These are phyloP conservation scores for Mycena capillaripes DNA, from an alignment of 768 basidiomycete genomes.

Conservation along the genomic window DNA sequence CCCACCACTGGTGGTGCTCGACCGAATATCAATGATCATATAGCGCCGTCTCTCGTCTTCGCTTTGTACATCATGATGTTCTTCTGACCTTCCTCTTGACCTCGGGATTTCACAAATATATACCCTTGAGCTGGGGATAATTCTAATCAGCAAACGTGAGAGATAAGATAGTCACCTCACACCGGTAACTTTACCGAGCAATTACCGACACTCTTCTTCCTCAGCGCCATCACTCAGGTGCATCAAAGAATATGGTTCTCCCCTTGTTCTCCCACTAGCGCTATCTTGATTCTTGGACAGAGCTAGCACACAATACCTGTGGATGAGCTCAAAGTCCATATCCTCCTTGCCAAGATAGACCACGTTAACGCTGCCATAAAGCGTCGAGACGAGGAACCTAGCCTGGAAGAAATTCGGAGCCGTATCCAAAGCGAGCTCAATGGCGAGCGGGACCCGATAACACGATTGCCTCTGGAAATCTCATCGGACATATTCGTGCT, in stretches of 20 bases:
- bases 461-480: not conserved
- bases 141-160: too few relatives aligned
- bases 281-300: not conserved
- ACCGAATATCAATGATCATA: not conserved
- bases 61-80: not conserved
- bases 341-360: not conserved
- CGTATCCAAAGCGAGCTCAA: not conserved
- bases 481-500: conserved; percentile 10
- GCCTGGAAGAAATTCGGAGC: not conserved
- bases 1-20: not conserved
- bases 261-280: too few relatives aligned
- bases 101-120: too few relatives aligned
- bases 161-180: too few relatives aligned
- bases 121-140: too few relatives aligned
- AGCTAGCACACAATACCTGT: not conserved
- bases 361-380: not conserved
- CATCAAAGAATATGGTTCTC: too few relatives aligned
- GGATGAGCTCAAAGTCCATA: not conserved
- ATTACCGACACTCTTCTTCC: too few relatives aligned
- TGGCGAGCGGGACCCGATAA: not conserved
- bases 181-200: too few relatives aligned
- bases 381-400: not conserved
- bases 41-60: not conserved
- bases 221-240: too few relatives aligned
- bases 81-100: not conserved